Evolutionary conservation across 2,329 filamentous ascomycete species (phyloP).

Genomic region (Ophiostoma sp.): DNA sequence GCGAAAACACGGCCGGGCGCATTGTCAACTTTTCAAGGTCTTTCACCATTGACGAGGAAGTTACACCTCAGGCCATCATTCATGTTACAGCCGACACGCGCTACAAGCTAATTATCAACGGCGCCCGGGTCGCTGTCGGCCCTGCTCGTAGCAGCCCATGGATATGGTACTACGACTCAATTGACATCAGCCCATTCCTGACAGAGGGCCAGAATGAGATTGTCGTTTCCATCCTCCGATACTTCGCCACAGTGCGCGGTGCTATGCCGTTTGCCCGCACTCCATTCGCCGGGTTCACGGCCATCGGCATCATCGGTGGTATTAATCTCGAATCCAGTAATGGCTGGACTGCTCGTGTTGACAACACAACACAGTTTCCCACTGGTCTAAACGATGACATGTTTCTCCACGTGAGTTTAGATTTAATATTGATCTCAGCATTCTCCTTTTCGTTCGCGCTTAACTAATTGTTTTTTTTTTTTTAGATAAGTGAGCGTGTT

Average conservation of each 20-base stretch:
- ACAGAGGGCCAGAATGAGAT: conserved; percentile 31
- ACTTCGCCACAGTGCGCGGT: conserved; percentile 29
- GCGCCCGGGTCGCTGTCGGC: conserved; percentile 35
- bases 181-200: conserved; percentile 32
- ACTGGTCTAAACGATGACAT: conserved; percentile 36
- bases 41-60: neutral
- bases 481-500: conserved; percentile 30
- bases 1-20: conserved; percentile 32
- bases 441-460: neutral
- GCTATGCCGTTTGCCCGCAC: conserved; percentile 35
- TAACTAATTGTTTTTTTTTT: neutral
- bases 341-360: conserved; percentile 30
- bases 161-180: conserved; percentile 35
- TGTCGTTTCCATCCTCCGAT: conserved; percentile 32
- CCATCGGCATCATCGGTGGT: conserved; percentile 27
- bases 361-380: conserved; percentile 31
- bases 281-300: conserved; percentile 31
- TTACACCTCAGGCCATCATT: conserved; percentile 22
- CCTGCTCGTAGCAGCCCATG: conserved; percentile 35
- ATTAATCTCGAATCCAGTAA: conserved; percentile 23
- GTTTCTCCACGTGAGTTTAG: conserved; percentile 38
- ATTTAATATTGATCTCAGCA: neutral
- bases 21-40: conserved; percentile 32
- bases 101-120: conserved; percentile 41
- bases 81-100: conserved; percentile 39